These are phyloP conservation scores for Fusarium succisae DNA, from an alignment of 2,329 filamentous ascomycete genomes.

Conservation along the genomic window DNA sequence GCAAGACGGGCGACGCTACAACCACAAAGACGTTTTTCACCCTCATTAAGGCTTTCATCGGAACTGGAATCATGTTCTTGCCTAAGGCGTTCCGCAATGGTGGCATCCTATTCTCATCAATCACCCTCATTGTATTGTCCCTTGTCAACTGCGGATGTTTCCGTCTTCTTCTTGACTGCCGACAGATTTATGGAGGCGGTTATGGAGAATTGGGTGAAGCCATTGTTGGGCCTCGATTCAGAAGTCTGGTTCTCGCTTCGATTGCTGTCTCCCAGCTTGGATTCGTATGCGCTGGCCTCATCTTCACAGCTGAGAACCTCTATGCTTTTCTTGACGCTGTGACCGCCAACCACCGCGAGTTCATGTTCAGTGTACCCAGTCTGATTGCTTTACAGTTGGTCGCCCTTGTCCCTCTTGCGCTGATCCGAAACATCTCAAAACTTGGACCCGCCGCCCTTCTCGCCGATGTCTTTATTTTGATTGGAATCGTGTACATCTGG, in stretches of 20 bases:
- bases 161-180: slow-evolving; percentile 74
- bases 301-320: slow-evolving; percentile 81
- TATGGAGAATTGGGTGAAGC: slow-evolving; percentile 78
- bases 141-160: slow-evolving; percentile 76
- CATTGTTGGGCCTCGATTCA: slow-evolving; percentile 71
- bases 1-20: slow-evolving; percentile 67
- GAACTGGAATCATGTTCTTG: slow-evolving; percentile 84
- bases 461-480: slow-evolving; percentile 76
- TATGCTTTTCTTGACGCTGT: slow-evolving; percentile 74
- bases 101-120: slow-evolving; percentile 77
- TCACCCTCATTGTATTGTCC: slow-evolving; percentile 73
- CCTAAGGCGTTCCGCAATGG: slow-evolving; percentile 84
- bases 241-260: slow-evolving; percentile 72
- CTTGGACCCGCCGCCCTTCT: slow-evolving; percentile 74
- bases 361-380: slow-evolving; percentile 60
- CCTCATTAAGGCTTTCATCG: slow-evolving; percentile 80
- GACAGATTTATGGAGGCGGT: slow-evolving; percentile 70
- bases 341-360: slow-evolving; percentile 55
- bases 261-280: slow-evolving; percentile 80
- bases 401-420: slow-evolving; percentile 71
- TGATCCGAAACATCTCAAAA: slow-evolving; percentile 80
- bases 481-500: slow-evolving; percentile 78
- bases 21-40: slow-evolving; percentile 82
- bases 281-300: slow-evolving; percentile 80
- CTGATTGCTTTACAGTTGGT: slow-evolving; percentile 74